Conservation (phyloP, 2,329 filamentous ascomycete species). For the Trichoderma sp. region DNA sequence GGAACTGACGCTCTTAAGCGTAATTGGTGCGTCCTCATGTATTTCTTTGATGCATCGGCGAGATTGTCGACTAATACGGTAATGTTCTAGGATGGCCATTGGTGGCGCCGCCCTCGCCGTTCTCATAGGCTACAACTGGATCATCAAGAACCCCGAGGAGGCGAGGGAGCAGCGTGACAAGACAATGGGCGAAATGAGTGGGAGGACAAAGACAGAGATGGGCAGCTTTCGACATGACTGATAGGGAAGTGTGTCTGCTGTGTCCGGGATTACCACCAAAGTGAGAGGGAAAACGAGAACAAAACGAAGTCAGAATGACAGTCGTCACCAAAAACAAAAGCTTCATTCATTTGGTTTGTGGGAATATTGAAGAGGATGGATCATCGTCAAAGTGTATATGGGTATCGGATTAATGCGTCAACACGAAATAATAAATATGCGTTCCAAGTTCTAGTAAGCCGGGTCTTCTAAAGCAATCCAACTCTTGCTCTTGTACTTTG, state of each 20-base stretch:
- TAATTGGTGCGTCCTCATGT: constrained; percentile 30
- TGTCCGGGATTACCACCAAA: constrained; percentile 8
- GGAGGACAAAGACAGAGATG: constrained; percentile 29
- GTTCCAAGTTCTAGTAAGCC: neutral
- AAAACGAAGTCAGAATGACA: neutral
- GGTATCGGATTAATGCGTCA: neutral
- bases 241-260: constrained; percentile 3
- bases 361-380: neutral
- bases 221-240: constrained; percentile 32
- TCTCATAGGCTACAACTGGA: constrained; percentile 29
- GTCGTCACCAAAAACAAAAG: neutral
- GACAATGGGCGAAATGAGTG: constrained; percentile 31
- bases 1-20: constrained; percentile 29
- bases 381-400: neutral
- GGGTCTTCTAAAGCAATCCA: neutral
- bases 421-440: neutral
- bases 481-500: neutral
- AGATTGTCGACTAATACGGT: neutral
- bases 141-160: constrained; percentile 26
- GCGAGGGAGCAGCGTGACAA: constrained; percentile 18
- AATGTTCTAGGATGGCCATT: constrained; percentile 28
- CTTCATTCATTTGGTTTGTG: neutral
- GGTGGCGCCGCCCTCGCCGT: constrained; percentile 29
- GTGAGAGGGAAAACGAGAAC: neutral
- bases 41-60: neutral